Evolutionary conservation across 2,329 filamentous ascomycete species (phyloP).

Genomic region (Sporothrix brasiliensis): DNA sequence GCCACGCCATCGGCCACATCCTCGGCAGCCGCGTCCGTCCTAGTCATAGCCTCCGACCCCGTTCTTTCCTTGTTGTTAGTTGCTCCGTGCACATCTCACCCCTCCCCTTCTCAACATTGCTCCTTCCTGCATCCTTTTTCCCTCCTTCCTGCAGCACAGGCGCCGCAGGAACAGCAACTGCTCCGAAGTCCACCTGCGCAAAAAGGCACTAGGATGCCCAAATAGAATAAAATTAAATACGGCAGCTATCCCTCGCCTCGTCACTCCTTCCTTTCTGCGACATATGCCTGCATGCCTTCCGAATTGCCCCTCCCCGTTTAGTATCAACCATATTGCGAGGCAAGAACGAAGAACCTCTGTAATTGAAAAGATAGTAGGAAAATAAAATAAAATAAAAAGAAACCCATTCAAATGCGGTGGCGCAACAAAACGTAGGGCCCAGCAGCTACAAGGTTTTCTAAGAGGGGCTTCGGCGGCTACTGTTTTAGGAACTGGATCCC

Average conservation of each 20-base stretch:
- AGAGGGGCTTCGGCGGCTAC: slow-evolving; percentile 23
- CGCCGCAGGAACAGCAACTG: neutral
- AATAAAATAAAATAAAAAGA: neutral
- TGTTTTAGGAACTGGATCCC: slow-evolving; percentile 30
- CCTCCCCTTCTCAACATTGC: slow-evolving; percentile 2
- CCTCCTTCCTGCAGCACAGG: neutral
- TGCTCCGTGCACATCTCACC: neutral
- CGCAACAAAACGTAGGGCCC: neutral
- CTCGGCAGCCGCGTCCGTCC: slow-evolving; percentile 26
- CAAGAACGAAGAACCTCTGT: neutral
- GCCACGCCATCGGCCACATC: slow-evolving; percentile 20
- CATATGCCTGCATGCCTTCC: neutral
- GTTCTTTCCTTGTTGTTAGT: slow-evolving; percentile 8
- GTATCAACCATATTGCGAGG: neutral
- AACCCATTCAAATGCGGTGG: slow-evolving; percentile 6
- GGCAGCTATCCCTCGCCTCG: neutral
- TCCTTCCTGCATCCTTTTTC: neutral
- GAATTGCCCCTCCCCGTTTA: neutral
- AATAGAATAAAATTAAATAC: neutral
- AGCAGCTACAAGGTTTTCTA: slow-evolving; percentile 14
- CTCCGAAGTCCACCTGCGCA: neutral
- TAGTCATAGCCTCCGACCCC: slow-evolving; percentile 22
- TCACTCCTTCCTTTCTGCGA: neutral
- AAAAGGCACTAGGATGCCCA: neutral
- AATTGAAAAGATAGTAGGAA: no score